These are phyloP conservation scores for Stentor roeselii DNA, from an alignment of 73 alveolate genomes.

Conservation along the genomic window DNA sequence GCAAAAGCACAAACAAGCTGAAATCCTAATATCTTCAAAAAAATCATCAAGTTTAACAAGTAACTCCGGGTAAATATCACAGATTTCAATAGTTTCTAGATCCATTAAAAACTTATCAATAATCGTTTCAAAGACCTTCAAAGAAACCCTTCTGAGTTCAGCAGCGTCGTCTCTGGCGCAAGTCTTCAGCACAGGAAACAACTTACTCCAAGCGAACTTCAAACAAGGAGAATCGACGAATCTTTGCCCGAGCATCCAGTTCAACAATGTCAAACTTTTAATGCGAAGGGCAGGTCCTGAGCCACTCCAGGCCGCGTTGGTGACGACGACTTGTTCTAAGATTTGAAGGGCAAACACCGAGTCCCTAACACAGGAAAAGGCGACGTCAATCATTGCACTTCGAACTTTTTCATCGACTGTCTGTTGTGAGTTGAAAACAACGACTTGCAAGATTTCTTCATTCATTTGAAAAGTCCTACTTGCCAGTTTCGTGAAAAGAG, in stretches of 20 bases:
- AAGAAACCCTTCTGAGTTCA: not conserved
- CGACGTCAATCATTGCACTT: not conserved
- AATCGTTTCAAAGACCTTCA: not conserved
- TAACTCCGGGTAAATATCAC: not conserved
- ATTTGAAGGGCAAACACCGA: not conserved
- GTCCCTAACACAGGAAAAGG: not conserved
- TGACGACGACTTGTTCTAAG: not conserved
- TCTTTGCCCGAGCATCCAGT: not conserved
- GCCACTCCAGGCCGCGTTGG: slow-evolving; percentile 5
- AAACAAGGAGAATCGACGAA: not conserved
- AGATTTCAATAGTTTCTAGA: not conserved
- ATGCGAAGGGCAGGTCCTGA: not conserved
- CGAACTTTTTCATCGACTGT: not conserved
- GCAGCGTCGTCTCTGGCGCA: slow-evolving; percentile 3
- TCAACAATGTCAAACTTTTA: not conserved
- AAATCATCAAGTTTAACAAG: slow-evolving; percentile 17
- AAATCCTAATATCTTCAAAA: not conserved
- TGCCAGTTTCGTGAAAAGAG: not conserved
- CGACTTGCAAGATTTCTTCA: not conserved
- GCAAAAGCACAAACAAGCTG: not conserved
- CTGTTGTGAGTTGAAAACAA: not conserved
- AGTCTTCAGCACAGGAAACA: slow-evolving; percentile 18
- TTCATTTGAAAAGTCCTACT: not conserved
- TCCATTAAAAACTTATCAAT: not conserved
- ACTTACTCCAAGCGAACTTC: not conserved